Conservation (phyloP, 768 basidiomycete genomes). For the Leucocoprinus sp. region DNA sequence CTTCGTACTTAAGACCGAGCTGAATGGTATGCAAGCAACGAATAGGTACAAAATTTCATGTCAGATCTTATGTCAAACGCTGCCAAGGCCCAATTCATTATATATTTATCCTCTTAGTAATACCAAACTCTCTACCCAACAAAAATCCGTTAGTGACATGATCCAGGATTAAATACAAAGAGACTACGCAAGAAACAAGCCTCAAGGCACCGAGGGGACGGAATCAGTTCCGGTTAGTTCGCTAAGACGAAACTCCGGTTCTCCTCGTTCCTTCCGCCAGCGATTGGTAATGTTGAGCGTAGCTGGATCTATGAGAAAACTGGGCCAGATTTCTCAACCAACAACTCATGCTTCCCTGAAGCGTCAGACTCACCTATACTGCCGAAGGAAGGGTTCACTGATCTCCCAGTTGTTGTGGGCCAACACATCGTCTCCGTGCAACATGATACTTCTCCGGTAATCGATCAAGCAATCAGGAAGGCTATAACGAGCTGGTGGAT, state of each 20-base stretch:
- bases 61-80: too few species aligned
- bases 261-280: slow-evolving; percentile 84
- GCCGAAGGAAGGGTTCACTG: slow-evolving; percentile 70
- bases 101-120: too few species aligned
- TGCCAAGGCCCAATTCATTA: too few species aligned
- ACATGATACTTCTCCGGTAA: slow-evolving; percentile 55
- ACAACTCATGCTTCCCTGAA: neutral
- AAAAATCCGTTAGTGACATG: too few species aligned
- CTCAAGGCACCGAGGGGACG: neutral
- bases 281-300: slow-evolving; percentile 69
- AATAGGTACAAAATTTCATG: too few species aligned
- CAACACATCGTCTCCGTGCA: slow-evolving; percentile 91
- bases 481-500: slow-evolving; percentile 57
- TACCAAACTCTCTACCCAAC: too few species aligned
- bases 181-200: neutral
- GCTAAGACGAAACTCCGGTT: slow-evolving; percentile 53
- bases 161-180: too few species aligned
- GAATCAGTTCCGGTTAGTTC: slow-evolving; percentile 22
- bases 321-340: slow-evolving; percentile 21
- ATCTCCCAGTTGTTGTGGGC: slow-evolving; percentile 89
- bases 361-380: slow-evolving; percentile 57
- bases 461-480: slow-evolving; percentile 75
- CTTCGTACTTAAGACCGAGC: neutral
- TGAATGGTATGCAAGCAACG: neutral
- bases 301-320: slow-evolving; percentile 70